Evolutionary conservation across 2,329 filamentous ascomycete genomes (phyloP), one percentile per base, ranked within the genome.

Genomic region (Pezicula carpinea): DNA sequence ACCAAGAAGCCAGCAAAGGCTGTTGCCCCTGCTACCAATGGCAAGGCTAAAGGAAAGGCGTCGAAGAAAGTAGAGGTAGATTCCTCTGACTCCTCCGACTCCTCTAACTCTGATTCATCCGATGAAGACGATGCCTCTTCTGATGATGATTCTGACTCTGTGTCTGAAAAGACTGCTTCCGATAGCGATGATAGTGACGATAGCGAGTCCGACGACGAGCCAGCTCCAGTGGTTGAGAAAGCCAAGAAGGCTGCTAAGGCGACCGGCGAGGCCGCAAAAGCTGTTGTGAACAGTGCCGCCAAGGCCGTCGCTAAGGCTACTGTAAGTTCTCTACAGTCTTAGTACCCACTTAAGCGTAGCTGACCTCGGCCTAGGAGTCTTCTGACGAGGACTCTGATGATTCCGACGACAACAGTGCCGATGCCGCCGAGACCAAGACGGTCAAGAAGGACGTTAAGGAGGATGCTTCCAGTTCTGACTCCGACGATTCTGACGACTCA

Each of bases 51-150:
- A 46, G 65, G 63, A 52, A 69, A 59, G 48, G 43, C 54, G 44
- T 60, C 62, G 50, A 66, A 65, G 59, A 59, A 61, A 60, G 38
- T 5, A 40, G 59, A 63, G 58, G 62, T 62, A 64, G 60, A 57
- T 60, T 52, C 56, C 54, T 63, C 59, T 54, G 59, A 66, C 50
- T 60, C 56, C 48, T 61, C 61, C 40, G 66, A 72, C 58, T 66
- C 53, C 29, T 57, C 58, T 40, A 48, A 58, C 49, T 56, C 59
- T 53, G 51, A 54, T 44, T 55, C 54, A n/a, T 53, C 49, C 32
- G 50, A 50, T 43, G 48, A 40, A 22, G 39, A 39, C 35, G 39
- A 43, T 21, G 47, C 46, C 39, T 53, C 58, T 49, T 43, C 26
- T 8, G 47, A 42, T 19, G 43, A 42, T 47, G 56, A 56, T 33